Percentiles rank a stretch among this genome's conserved stretches.
Conservation (phyloP, 805 yeast species). For the Cyberlindnera veronae region DNA sequence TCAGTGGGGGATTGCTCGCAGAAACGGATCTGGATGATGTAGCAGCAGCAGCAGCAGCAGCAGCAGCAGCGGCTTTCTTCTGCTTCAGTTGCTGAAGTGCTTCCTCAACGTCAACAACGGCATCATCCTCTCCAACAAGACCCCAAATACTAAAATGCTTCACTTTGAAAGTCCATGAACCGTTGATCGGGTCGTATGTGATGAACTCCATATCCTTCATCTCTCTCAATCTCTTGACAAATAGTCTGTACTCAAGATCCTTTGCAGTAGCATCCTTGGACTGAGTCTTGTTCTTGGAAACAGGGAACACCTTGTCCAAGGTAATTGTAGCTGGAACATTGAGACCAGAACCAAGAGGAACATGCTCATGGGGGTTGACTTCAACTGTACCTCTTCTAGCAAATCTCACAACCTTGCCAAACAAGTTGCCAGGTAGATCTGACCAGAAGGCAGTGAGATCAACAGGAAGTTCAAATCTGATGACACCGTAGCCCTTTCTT, state of each 20-base stretch:
- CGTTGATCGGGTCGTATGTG: conserved; percentile 72
- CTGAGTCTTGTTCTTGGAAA: conserved; percentile 22
- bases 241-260: conserved; percentile 42
- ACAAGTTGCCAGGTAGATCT: conserved; percentile 31
- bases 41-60: conserved; percentile 1
- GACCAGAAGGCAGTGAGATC: conserved; percentile 54
- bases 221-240: conserved; percentile 48
- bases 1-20: conserved; percentile 9
- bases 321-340: conserved; percentile 77
- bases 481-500: conserved; percentile 62
- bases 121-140: conserved; percentile 62
- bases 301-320: conserved; percentile 57
- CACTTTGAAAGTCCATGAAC: conserved; percentile 77
- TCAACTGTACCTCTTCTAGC: conserved; percentile 47
- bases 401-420: conserved; percentile 45
- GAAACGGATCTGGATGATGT: background rate
- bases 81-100: conserved; percentile 26
- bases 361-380: conserved; percentile 65
- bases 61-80: conserved; percentile 15
- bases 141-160: conserved; percentile 97
- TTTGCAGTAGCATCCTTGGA: conserved; percentile 24
- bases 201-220: conserved; percentile 73
- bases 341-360: conserved; percentile 62
- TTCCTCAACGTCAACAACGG: conserved; percentile 47
- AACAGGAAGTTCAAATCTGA: conserved; percentile 64